A percentile compares a stretch with the other conserved stretches of the same genome.
These are phyloP conservation scores for Cyberlindnera misumaiensis DNA, from an alignment of 805 yeast genomes.

Conservation along the genomic window DNA sequence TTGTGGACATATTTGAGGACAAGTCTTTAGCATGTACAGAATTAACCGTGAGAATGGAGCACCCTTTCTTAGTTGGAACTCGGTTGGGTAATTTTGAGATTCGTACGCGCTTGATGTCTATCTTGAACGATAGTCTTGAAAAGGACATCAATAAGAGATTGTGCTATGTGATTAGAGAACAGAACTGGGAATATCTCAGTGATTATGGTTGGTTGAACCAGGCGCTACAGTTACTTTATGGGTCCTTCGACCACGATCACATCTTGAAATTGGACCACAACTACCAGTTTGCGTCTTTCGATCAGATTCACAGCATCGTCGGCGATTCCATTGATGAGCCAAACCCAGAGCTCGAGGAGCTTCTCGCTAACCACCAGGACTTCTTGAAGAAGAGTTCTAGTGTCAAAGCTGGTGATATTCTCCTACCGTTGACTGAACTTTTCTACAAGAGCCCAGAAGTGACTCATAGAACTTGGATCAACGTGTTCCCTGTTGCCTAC, in stretches of 20 bases:
- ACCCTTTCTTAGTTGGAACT: constrained; percentile 92
- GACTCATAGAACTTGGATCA: constrained; percentile 78
- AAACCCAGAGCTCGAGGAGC: constrained; percentile 19
- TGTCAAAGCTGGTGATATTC: constrained; percentile 51
- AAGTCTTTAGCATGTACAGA: constrained; percentile 75
- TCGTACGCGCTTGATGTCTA: constrained; percentile 70
- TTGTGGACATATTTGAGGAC: constrained; percentile 82
- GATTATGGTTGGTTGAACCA: constrained; percentile 95
- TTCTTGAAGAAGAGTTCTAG: constrained; percentile 24
- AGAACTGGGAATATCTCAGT: constrained; percentile 92
- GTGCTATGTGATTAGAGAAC: constrained; percentile 85
- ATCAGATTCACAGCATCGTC: constrained; percentile 28
- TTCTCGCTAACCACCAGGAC: constrained; percentile 27
- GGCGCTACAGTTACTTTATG: constrained; percentile 80
- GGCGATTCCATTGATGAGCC: constrained; percentile 19
- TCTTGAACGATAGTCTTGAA: constrained; percentile 73
- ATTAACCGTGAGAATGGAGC: constrained; percentile 90
- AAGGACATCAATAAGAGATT: constrained; percentile 70
- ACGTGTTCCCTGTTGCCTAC: constrained; percentile 77
- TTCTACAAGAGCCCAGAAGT: constrained; percentile 78
- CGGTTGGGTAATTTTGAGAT: constrained; percentile 69
- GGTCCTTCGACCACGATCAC: constrained; percentile 55
- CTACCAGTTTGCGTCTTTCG: constrained; percentile 46
- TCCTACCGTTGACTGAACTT: constrained; percentile 69
- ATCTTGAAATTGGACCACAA: constrained; percentile 42